A percentile compares a stretch with the other conserved stretches of the same genome.
Evolutionary conservation across 2,329 filamentous ascomycete species (phyloP).

Genomic region (Aspergillus quadrilineatus): DNA sequence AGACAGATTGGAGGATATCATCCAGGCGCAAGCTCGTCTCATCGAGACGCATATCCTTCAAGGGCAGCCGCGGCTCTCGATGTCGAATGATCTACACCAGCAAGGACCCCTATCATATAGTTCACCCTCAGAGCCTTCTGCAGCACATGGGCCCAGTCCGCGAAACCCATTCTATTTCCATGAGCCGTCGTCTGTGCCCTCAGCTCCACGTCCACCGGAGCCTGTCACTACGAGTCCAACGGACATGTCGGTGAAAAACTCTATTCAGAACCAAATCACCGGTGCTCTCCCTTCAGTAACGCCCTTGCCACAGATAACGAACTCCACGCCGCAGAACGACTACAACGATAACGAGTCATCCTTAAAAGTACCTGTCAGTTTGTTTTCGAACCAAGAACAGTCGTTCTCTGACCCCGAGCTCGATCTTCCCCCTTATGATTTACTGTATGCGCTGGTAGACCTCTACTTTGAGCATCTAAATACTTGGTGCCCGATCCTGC

Average conservation of each 20-base stretch:
- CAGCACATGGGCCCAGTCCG: constrained; percentile 54
- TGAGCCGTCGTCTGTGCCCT: constrained; percentile 54
- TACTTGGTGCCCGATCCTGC: constrained; percentile 86
- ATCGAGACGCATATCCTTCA: constrained; percentile 57
- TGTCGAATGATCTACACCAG: constrained; percentile 27
- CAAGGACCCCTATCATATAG: constrained; percentile 32
- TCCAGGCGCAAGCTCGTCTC: constrained; percentile 66
- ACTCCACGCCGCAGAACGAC: constrained; percentile 26
- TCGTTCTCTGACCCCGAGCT: constrained; percentile 55
- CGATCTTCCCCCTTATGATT: constrained; percentile 71
- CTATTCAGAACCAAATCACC: constrained; percentile 24
- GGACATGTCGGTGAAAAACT: constrained; percentile 31
- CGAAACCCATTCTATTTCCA: constrained; percentile 63
- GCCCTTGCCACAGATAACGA: constrained; percentile 26
- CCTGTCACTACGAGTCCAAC: constrained; percentile 43
- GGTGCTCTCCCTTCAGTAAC: constrained; percentile 24
- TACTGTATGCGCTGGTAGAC: constrained; percentile 70
- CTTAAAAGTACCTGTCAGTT: constrained; percentile 60
- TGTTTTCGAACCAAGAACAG: constrained; percentile 52
- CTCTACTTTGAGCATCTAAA: constrained; percentile 79
- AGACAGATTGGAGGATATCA: constrained; percentile 66
- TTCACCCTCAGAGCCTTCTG: constrained; percentile 55
- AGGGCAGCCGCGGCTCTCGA: constrained; percentile 30
- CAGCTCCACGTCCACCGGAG: constrained; percentile 48
- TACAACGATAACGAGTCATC: constrained; percentile 51